A percentile compares a stretch with the other conserved stretches of the same genome.
These are phyloP conservation scores for Spongispora temasekensis DNA, from an alignment of 1,284 basidiomycete genomes.

Conservation along the genomic window DNA sequence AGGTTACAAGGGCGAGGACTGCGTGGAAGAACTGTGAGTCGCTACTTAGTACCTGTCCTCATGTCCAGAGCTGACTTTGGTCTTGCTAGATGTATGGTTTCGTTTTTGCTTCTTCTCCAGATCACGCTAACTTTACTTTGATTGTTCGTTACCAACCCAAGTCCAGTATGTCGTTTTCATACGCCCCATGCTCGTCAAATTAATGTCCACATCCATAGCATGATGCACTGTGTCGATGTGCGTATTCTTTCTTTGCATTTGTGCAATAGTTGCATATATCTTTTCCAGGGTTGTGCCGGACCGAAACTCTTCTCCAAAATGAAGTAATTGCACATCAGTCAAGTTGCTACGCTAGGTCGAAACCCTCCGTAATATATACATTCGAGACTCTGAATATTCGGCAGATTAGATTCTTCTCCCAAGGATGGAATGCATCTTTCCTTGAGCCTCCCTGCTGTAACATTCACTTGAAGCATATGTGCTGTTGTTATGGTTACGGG, in stretches of 20 bases:
- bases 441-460: not conserved
- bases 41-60: slow-evolving; percentile 27
- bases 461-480: not conserved
- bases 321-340: slow-evolving; percentile 37
- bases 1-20: slow-evolving; percentile 87
- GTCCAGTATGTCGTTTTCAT: slow-evolving; percentile 61
- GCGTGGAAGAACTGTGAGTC: slow-evolving; percentile 84
- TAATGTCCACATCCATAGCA: slow-evolving; percentile 43
- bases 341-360: slow-evolving; percentile 22
- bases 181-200: not conserved
- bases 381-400: slow-evolving; percentile 2
- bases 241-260: slow-evolving; percentile 35
- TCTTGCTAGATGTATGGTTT: slow-evolving; percentile 50
- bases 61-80: slow-evolving; percentile 12
- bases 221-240: slow-evolving; percentile 92
- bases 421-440: slow-evolving; percentile 12
- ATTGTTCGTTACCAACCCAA: slow-evolving; percentile 25
- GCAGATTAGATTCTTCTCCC: slow-evolving; percentile 22
- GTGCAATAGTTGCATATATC: slow-evolving; percentile 6
- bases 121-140: slow-evolving; percentile 12
- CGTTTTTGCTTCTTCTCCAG: slow-evolving; percentile 5
- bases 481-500: too few relatives aligned
- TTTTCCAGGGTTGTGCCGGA: slow-evolving; percentile 61
- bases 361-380: not conserved
- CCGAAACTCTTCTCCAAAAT: slow-evolving; percentile 80